A percentile compares a stretch with the other conserved stretches of the same genome.
Evolutionary conservation across 305 asterid species (phyloP).

Genomic region (Fraxinus sp.): DNA sequence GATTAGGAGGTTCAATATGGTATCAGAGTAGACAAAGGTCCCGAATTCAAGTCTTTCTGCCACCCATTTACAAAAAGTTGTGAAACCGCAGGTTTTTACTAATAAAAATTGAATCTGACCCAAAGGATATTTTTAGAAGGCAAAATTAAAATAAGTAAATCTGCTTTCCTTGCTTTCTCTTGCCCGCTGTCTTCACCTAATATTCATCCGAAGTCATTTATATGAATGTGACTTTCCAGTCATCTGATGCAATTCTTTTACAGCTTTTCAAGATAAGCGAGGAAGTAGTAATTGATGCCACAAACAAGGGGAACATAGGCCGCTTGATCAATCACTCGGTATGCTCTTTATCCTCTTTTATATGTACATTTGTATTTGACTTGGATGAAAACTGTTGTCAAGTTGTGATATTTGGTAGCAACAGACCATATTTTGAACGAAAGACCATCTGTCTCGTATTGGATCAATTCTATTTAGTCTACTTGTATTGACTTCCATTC

Average conservation of each 20-base stretch:
- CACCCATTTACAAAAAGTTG: not conserved
- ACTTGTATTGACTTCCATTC: not conserved
- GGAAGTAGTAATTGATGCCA: constrained; percentile 91
- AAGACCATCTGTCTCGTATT: not conserved
- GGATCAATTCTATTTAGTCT: not conserved
- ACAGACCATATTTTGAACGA: not conserved
- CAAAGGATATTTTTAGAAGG: not conserved
- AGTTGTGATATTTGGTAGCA: not conserved
- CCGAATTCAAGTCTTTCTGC: not conserved
- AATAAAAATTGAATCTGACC: not conserved
- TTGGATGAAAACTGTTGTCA: not conserved
- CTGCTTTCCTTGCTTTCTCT: not conserved
- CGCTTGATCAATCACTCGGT: constrained; percentile 98
- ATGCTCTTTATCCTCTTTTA: constrained; percentile 20
- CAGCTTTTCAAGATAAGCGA: constrained; percentile 97
- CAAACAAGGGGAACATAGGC: constrained; percentile 82
- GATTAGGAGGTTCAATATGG: not conserved
- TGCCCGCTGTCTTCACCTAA: not conserved
- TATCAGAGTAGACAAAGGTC: not conserved
- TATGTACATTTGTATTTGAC: not conserved
- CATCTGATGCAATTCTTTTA: constrained; percentile 28
- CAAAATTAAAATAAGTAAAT: not conserved
- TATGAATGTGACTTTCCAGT: constrained; percentile 6
- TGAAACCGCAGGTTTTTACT: not conserved
- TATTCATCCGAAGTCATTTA: constrained; percentile 3